phyloP scores from a whole-genome alignment of 179 eudicot species.

The Vitellaria paradoxa region DNA sequence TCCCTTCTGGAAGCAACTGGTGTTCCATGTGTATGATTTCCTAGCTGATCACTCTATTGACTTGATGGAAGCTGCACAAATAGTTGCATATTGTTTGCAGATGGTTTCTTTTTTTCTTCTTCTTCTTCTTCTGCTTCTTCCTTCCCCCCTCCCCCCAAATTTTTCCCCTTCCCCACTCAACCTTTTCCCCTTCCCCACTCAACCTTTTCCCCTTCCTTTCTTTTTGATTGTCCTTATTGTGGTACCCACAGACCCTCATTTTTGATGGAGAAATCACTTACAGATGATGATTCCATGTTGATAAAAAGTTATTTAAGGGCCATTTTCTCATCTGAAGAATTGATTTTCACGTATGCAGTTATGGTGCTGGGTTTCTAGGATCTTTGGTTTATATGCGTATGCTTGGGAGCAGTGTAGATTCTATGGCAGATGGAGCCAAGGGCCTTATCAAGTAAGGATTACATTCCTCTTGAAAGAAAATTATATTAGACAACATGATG shows the following conservation, averaged over 20 bases:
- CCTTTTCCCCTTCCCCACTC: too few species aligned
- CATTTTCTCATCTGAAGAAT: neutral
- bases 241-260: neutral
- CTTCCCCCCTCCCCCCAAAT: neutral
- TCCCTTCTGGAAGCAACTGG: neutral
- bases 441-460: conserved; percentile 69
- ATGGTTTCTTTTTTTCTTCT: neutral
- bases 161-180: too few species aligned
- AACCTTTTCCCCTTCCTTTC: too few species aligned
- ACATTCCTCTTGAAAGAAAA: neutral
- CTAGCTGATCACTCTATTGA: neutral
- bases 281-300: neutral
- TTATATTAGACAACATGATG: conserved; percentile 1
- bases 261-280: conserved; percentile 3
- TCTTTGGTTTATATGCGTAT: conserved; percentile 84
- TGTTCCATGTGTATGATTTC: neutral
- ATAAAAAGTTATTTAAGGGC: neutral
- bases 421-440: conserved; percentile 79
- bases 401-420: conserved; percentile 88
- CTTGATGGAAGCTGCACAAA: neutral
- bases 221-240: conserved; percentile 1
- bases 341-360: conserved; percentile 45
- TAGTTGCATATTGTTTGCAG: neutral
- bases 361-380: conserved; percentile 89
- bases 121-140: neutral